phyloP scores from a whole-genome alignment of 2,329 filamentous ascomycete genomes.

The Knufia petricola region DNA sequence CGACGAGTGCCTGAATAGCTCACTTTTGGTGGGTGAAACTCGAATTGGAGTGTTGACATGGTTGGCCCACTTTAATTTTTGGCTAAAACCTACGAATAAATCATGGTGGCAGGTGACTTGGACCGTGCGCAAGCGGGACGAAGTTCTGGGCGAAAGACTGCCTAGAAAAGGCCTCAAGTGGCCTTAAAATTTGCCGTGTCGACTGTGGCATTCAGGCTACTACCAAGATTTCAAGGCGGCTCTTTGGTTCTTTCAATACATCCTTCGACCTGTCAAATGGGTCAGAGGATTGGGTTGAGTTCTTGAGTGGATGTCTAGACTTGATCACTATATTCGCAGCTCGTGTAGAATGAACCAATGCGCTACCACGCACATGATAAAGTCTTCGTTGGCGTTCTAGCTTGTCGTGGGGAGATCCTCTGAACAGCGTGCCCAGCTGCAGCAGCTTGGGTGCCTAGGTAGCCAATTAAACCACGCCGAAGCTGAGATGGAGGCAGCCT shows the following conservation, averaged over 20 bases:
- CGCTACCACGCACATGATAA: not conserved
- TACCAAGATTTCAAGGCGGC: too few species aligned
- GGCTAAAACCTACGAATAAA: not conserved
- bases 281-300: too few species aligned
- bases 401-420: not conserved
- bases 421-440: not conserved
- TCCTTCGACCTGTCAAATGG: too few species aligned
- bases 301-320: too few species aligned
- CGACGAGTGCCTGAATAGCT: too few species aligned
- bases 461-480: too few species aligned
- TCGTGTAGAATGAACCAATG: not conserved
- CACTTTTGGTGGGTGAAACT: not conserved
- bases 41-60: not conserved
- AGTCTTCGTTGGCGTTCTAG: conserved; percentile 1
- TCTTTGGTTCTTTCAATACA: too few species aligned
- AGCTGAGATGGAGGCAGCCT: not conserved
- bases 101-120: not conserved
- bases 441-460: too few species aligned
- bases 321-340: too few species aligned
- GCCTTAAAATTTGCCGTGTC: not conserved
- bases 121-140: not conserved
- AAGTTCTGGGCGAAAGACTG: not conserved
- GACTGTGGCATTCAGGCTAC: not conserved
- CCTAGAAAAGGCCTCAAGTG: not conserved
- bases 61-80: not conserved